Percentiles rank a stretch among this genome's conserved stretches.
Evolutionary conservation across 2,329 filamentous ascomycete genomes (phyloP).

Genomic region (Shiraia sp.): DNA sequence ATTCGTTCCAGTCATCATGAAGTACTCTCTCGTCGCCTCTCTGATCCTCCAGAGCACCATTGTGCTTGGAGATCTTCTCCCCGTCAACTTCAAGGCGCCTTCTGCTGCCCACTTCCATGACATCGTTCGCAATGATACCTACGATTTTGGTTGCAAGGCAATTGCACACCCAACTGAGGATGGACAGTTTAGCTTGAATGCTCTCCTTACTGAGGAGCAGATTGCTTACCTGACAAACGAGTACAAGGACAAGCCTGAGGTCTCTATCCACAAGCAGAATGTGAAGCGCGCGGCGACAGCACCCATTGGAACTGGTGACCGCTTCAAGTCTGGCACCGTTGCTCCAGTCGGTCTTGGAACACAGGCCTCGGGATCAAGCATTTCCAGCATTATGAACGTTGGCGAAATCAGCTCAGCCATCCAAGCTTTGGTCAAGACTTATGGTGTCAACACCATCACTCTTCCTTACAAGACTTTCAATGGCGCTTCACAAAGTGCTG

Average conservation of each 20-base stretch:
- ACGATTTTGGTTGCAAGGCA: slow-evolving; percentile 42
- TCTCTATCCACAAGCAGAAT: slow-evolving; percentile 25
- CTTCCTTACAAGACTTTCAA: slow-evolving; percentile 53
- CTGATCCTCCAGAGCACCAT: slow-evolving; percentile 32
- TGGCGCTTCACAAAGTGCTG: slow-evolving; percentile 46
- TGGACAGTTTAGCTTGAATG: slow-evolving; percentile 37
- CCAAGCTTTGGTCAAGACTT: slow-evolving; percentile 48
- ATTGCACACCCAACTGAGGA: slow-evolving; percentile 34
- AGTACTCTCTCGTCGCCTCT: slow-evolving; percentile 36
- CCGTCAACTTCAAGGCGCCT: slow-evolving; percentile 38
- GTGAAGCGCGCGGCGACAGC: slow-evolving; percentile 37
- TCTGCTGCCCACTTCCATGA: slow-evolving; percentile 34
- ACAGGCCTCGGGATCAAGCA: slow-evolving; percentile 39
- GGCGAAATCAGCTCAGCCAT: slow-evolving; percentile 52
- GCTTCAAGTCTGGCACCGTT: slow-evolving; percentile 48
- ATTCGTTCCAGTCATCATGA: slow-evolving; percentile 25
- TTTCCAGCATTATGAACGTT: slow-evolving; percentile 52
- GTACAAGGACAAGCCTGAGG: slow-evolving; percentile 23
- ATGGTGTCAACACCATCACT: slow-evolving; percentile 48
- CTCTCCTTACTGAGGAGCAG: slow-evolving; percentile 39
- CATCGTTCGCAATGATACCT: slow-evolving; percentile 40
- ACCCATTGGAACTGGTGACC: slow-evolving; percentile 44
- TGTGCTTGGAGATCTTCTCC: slow-evolving; percentile 33
- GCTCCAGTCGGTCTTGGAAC: slow-evolving; percentile 51
- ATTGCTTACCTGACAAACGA: slow-evolving; percentile 35